Evolutionary conservation across 2,329 filamentous ascomycete genomes (phyloP).

Genomic region (Claviceps humidiphila): DNA sequence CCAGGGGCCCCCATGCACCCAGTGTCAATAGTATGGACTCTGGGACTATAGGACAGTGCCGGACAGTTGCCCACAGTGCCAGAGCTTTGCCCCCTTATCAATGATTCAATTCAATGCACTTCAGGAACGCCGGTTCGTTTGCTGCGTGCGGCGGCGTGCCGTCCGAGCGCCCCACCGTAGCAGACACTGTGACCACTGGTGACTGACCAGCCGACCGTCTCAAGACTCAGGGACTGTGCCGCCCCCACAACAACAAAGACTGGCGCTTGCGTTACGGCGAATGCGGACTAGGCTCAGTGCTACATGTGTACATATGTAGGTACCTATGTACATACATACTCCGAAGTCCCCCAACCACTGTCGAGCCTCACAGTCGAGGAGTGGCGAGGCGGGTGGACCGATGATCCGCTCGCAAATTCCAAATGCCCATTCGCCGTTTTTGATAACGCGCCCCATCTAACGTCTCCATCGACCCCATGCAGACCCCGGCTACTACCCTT

Average conservation of each 20-base stretch:
- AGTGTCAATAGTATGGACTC: background rate
- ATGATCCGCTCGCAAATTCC: conserved; percentile 1
- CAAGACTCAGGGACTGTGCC: conserved; percentile 7
- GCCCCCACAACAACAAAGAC: conserved; percentile 16
- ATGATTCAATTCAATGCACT: background rate
- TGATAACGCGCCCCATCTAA: conserved; percentile 1
- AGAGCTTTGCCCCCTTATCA: background rate
- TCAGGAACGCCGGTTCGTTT: background rate
- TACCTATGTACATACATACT: no score
- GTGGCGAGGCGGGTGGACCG: conserved; percentile 16
- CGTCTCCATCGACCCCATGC: background rate
- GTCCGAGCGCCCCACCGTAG: background rate
- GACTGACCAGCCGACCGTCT: background rate
- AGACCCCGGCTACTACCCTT: conserved; percentile 5
- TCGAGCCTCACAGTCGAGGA: no score
- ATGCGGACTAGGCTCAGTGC: conserved; percentile 9
- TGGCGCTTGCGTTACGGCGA: conserved; percentile 5
- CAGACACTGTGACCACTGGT: conserved; percentile 1
- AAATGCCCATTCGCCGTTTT: conserved; percentile 18
- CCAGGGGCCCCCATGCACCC: background rate
- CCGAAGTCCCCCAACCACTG: conserved; percentile 17
- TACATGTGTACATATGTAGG: background rate
- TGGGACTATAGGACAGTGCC: no score
- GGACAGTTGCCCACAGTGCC: background rate
- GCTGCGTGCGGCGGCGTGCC: background rate